Base-by-base conservation (phyloP, 2,329 filamentous ascomycete species). In the Rhynchosporium graminicola region DNA sequence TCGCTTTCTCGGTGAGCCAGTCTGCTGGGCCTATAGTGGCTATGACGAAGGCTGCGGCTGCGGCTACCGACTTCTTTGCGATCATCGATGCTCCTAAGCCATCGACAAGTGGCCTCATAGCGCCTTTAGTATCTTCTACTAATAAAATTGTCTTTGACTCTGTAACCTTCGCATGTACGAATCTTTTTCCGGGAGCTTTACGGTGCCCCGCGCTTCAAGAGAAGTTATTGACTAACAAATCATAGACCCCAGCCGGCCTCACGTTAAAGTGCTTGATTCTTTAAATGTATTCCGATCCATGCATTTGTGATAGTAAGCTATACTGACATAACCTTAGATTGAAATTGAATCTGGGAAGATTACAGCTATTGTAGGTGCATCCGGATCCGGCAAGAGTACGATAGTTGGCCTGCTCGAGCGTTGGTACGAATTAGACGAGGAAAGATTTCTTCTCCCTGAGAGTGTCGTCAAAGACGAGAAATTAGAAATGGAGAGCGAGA, bases 341-440 rank as follows among this genome's bases (percentile, higher is more conserved):
- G 28, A 48, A 31, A 57, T 91, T 60, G 79, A 83, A 63, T 80
- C 83, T 6, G 87, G 87, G 20, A 88, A 89, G 70, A 82, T 87
- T 2, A 91, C 88, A 0, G 89, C 89, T 2, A 87, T 92, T 20
- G 89, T 92, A 26, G 89, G 89, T 0, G 83, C 87, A 0, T 90
- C 87, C 2, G 89, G 89, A 0, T 87, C 83, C 4, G 89, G 90
- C 0, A 93, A 92, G 74, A 89, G 86, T 57, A 92, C 89, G 0
- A 85, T 92, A 31, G 84, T 91, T 0, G 87, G 86, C 0, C 76
- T 92, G 2, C 77, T 92, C 3, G 86, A 91, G 71, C 79, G 88
- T 38, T 92, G 88, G 87, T 92, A 92, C 71, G 83, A 85, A 1
- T 77, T 88, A 0, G 77, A 81, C 40, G 77, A 82, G 6, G 80